Evolutionary conservation across 108 stramenopile species (phyloP).

Genomic region (Conticribra weissflogii): DNA sequence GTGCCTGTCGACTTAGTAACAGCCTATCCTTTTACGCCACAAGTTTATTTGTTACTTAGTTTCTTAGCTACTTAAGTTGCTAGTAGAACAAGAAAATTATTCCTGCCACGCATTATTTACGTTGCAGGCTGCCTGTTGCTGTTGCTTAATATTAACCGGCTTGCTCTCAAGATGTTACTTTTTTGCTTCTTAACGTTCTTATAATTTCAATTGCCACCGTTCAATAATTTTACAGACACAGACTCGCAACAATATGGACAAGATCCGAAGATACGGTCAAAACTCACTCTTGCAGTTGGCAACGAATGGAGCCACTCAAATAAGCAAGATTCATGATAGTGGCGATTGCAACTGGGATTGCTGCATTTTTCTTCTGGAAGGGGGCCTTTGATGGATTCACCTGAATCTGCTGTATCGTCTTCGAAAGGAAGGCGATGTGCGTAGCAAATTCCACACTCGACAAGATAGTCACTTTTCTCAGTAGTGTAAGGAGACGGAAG

Average conservation of each 20-base stretch:
- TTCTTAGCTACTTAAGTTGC: too few relatives aligned
- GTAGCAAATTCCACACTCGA: constrained; percentile 80
- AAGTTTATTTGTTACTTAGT: too few relatives aligned
- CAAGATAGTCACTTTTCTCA: constrained; percentile 57
- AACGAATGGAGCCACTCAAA: constrained; percentile 74
- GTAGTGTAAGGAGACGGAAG: constrained; percentile 63
- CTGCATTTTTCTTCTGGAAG: constrained; percentile 66
- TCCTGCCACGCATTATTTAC: too few relatives aligned
- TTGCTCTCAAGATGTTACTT: not conserved
- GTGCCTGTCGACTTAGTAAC: too few relatives aligned
- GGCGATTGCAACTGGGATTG: constrained; percentile 60
- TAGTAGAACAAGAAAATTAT: too few relatives aligned
- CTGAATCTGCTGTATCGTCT: constrained; percentile 15
- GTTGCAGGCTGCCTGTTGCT: too few relatives aligned
- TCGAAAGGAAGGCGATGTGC: constrained; percentile 55
- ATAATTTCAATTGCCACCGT: constrained; percentile 14
- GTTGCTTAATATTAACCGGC: too few relatives aligned
- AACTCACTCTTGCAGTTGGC: constrained; percentile 66
- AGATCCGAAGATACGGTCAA: constrained; percentile 69
- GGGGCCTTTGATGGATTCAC: constrained; percentile 26
- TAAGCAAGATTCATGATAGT: constrained; percentile 66
- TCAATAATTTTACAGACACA: constrained; percentile 55
- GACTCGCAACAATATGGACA: constrained; percentile 71
- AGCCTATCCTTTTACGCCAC: too few relatives aligned
- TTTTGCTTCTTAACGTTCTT: not conserved